phyloP scores from a whole-genome alignment of 2,329 filamentous ascomycete species.

The Cladosporium phlei region DNA sequence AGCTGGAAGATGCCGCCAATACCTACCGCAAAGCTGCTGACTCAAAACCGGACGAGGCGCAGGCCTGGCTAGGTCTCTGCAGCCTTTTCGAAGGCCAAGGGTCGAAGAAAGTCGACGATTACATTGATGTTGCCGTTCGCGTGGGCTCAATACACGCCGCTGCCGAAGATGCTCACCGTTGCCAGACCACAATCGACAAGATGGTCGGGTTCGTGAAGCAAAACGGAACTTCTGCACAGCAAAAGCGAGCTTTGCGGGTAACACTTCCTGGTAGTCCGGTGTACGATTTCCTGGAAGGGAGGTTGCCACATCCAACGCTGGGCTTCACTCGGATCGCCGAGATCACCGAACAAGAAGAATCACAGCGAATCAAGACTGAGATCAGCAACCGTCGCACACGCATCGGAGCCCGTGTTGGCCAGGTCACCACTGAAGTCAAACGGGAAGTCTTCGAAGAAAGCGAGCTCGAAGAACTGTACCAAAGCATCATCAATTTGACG shows the following conservation, averaged over 20 bases:
- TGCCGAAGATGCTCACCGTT: constrained; percentile 55
- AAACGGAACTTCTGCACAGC: constrained; percentile 67
- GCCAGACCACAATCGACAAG: constrained; percentile 67
- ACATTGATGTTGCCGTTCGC: constrained; percentile 66
- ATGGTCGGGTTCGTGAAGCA: constrained; percentile 69
- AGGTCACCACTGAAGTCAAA: constrained; percentile 84
- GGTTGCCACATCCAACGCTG: constrained; percentile 70
- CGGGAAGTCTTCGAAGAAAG: constrained; percentile 74
- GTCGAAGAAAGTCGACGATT: constrained; percentile 63
- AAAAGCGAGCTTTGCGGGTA: constrained; percentile 69
- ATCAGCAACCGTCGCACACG: constrained; percentile 85
- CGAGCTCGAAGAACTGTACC: constrained; percentile 74
- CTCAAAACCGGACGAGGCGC: constrained; percentile 69
- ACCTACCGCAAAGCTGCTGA: constrained; percentile 69
- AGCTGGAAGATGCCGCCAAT: constrained; percentile 66
- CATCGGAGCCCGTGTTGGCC: constrained; percentile 74
- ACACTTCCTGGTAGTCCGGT: constrained; percentile 75
- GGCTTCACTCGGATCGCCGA: constrained; percentile 80
- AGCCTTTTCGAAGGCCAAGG: constrained; percentile 79
- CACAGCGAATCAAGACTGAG: constrained; percentile 79
- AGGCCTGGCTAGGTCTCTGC: constrained; percentile 86
- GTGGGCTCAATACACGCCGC: constrained; percentile 71
- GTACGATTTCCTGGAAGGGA: constrained; percentile 77
- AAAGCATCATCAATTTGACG: constrained; percentile 83
- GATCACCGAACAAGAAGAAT: constrained; percentile 80